phyloP scores from a whole-genome alignment of 2,329 filamentous ascomycete species.

The Bipolaris gigantea region DNA sequence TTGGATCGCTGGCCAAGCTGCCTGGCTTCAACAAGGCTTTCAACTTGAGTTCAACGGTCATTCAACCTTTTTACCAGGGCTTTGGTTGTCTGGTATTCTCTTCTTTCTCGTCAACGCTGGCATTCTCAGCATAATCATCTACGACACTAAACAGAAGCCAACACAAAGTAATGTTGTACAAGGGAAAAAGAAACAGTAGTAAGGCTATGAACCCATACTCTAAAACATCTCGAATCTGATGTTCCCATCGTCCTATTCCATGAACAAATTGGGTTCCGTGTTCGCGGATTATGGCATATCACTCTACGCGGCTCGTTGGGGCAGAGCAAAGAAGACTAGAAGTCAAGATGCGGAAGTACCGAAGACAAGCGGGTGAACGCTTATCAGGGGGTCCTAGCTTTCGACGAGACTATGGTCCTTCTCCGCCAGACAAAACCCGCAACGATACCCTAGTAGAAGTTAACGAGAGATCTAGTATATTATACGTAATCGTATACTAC shows the following conservation, averaged over 20 bases:
- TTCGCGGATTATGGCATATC: no score
- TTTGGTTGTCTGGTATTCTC: conserved; percentile 72
- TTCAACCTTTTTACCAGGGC: conserved; percentile 81
- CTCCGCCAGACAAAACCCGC: conserved; percentile 49
- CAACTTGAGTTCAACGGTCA: conserved; percentile 63
- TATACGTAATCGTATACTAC: conserved; percentile 62
- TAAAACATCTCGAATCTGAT: neutral
- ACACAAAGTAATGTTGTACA: neutral
- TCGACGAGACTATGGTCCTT: conserved; percentile 46
- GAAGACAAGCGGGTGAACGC: conserved; percentile 15
- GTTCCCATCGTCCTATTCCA: neutral
- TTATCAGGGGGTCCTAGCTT: conserved; percentile 26
- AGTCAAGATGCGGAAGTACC: conserved; percentile 24
- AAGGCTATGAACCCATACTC: no score
- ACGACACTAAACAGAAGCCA: conserved; percentile 53
- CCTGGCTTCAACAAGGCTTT: conserved; percentile 56
- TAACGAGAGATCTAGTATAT: conserved; percentile 59
- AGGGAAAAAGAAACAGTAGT: neutral
- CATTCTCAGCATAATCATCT: conserved; percentile 79
- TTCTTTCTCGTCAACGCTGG: conserved; percentile 89
- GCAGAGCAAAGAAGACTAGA: conserved; percentile 16
- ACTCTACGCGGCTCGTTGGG: neutral
- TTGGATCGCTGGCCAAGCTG: conserved; percentile 74
- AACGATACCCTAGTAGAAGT: conserved; percentile 44
- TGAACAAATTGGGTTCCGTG: neutral